These are phyloP conservation scores for Cicer pinnatifidum DNA, from an alignment of 306 rosid species.

Conservation along the genomic window DNA sequence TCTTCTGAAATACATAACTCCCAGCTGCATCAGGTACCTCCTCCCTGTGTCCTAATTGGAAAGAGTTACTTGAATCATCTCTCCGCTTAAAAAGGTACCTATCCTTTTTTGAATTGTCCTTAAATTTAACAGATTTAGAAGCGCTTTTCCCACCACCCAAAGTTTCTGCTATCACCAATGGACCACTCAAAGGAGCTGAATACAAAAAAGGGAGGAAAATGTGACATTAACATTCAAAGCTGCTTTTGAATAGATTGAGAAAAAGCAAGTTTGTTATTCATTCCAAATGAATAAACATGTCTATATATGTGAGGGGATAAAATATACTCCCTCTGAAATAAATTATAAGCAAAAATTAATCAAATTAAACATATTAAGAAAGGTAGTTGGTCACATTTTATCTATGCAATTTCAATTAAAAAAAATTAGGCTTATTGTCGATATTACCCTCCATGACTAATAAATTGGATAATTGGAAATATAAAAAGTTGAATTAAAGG, in stretches of 20 bases:
- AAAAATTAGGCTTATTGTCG: no score
- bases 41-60: slow-evolving; percentile 52
- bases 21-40: slow-evolving; percentile 59
- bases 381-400: no score
- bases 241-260: slow-evolving; percentile 16
- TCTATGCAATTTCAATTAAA: no score
- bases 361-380: no score
- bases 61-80: slow-evolving; percentile 65
- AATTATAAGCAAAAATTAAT: no score
- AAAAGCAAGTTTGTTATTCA: background rate
- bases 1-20: slow-evolving; percentile 64
- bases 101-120: slow-evolving; percentile 79
- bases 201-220: slow-evolving; percentile 16
- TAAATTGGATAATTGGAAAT: no score
- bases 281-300: background rate
- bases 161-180: slow-evolving; percentile 84
- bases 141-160: slow-evolving; percentile 66
- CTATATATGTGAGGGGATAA: background rate
- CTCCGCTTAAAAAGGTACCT: slow-evolving; percentile 88
- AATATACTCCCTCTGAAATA: background rate
- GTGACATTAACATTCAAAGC: background rate
- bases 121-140: slow-evolving; percentile 66
- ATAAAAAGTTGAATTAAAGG: no score
- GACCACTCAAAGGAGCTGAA: slow-evolving; percentile 97
- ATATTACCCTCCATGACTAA: no score